Percentiles rank a stretch among this genome's conserved stretches.
Evolutionary conservation across 2,329 filamentous ascomycete genomes (phyloP).

Genomic region (Nakataea oryzae): DNA sequence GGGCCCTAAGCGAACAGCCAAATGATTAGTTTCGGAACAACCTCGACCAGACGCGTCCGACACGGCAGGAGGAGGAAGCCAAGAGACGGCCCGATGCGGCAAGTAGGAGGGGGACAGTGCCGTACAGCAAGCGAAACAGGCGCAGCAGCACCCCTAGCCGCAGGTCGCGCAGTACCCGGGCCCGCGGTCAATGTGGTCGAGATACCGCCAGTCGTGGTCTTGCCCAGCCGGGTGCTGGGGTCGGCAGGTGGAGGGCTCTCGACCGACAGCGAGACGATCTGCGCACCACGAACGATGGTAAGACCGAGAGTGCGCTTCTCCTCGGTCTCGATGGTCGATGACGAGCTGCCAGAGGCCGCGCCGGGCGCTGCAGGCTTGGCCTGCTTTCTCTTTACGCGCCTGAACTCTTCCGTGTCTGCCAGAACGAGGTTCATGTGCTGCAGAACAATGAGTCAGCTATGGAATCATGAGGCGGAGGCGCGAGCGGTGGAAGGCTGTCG

Average conservation of each 20-base stretch:
- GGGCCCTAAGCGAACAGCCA: conserved; percentile 44
- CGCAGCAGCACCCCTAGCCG: conserved; percentile 63
- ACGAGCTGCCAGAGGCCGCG: conserved; percentile 35
- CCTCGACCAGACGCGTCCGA: not conserved
- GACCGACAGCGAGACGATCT: conserved; percentile 89
- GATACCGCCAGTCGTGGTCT: conserved; percentile 57
- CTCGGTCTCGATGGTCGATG: conserved; percentile 70
- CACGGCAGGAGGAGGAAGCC: not conserved
- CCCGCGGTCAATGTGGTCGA: conserved; percentile 68
- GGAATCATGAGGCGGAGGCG: not conserved
- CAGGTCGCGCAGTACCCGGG: conserved; percentile 82
- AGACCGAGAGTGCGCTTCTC: conserved; percentile 96
- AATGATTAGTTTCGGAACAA: conserved; percentile 11
- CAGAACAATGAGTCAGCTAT: conserved; percentile 3
- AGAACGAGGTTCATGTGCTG: conserved; percentile 99
- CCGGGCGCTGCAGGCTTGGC: conserved; percentile 59
- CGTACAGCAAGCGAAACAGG: conserved; percentile 71
- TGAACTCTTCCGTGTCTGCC: conserved; percentile 96
- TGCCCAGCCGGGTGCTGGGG: conserved; percentile 79
- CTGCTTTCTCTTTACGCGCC: conserved; percentile 77
- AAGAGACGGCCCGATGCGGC: not conserved
- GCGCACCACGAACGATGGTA: conserved; percentile 86
- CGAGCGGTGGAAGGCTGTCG: conserved; percentile 3
- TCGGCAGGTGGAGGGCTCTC: conserved; percentile 94
- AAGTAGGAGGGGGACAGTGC: conserved; percentile 5